Percentiles rank a stretch among this genome's conserved stretches.
phyloP scores from a whole-genome alignment of 495 filamentous ascomycete species.

The Margaritispora aquatica region DNA sequence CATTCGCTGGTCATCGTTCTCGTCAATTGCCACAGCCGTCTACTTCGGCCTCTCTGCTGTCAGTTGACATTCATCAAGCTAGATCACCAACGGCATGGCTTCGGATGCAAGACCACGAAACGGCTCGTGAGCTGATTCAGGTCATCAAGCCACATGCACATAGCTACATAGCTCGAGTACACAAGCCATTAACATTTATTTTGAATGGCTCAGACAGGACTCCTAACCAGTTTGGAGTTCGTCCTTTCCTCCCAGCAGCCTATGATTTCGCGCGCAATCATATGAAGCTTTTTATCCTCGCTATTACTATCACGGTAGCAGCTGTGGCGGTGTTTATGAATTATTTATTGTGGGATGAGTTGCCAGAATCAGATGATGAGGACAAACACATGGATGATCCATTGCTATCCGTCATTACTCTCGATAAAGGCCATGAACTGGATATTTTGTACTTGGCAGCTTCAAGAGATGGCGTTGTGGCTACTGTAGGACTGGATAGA shows the following conservation, averaged over 20 bases:
- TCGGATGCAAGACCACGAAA: slow-evolving; percentile 65
- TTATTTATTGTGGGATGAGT: slow-evolving; percentile 50
- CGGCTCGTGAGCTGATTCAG: slow-evolving; percentile 61
- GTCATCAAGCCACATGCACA: slow-evolving; percentile 59
- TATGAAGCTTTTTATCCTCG: slow-evolving; percentile 46
- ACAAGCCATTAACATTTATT: slow-evolving; percentile 62
- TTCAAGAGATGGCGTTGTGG: slow-evolving; percentile 50
- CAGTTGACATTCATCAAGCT: slow-evolving; percentile 55
- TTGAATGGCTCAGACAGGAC: slow-evolving; percentile 56
- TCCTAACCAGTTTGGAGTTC: slow-evolving; percentile 29
- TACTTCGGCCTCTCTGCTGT: slow-evolving; percentile 21
- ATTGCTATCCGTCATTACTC: slow-evolving; percentile 48
- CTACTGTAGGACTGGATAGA: slow-evolving; percentile 61
- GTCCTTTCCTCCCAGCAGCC: slow-evolving; percentile 41
- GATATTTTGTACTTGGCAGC: slow-evolving; percentile 56
- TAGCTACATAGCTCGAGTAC: slow-evolving; percentile 61
- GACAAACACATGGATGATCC: slow-evolving; percentile 35
- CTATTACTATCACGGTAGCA: slow-evolving; percentile 46
- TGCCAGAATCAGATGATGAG: slow-evolving; percentile 21
- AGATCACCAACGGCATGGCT: slow-evolving; percentile 66
- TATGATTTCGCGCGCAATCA: slow-evolving; percentile 53
- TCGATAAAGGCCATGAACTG: slow-evolving; percentile 53
- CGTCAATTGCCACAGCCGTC: slow-evolving; percentile 29
- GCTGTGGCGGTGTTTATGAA: slow-evolving; percentile 59
- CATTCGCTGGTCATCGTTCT: slow-evolving; percentile 20